A percentile compares a stretch with the other conserved stretches of the same genome.
These are phyloP conservation scores for Trametes pubescens DNA, from an alignment of 1,284 basidiomycete genomes.

Conservation along the genomic window DNA sequence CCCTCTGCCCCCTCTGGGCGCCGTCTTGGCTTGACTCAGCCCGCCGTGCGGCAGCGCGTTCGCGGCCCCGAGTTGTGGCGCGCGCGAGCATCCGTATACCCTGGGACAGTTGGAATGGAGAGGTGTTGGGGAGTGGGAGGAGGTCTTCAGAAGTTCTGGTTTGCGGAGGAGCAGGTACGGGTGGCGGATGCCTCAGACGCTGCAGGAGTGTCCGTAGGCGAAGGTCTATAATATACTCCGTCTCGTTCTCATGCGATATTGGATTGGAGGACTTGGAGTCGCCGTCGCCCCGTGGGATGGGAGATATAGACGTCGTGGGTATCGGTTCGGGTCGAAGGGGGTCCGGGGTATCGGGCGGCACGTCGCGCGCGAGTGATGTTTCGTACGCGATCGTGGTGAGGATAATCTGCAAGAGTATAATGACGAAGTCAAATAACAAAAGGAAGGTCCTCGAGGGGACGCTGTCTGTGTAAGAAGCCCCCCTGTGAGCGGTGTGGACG, in stretches of 20 bases:
- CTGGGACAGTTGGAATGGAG: conserved; percentile 57
- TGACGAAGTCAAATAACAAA: conserved; percentile 68
- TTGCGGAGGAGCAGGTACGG: conserved; percentile 44
- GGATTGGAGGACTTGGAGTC: conserved; percentile 30
- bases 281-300: conserved; percentile 37
- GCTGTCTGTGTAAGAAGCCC: conserved; percentile 54
- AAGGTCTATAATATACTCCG: conserved; percentile 67
- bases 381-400: conserved; percentile 75
- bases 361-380: conserved; percentile 48
- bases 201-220: conserved; percentile 58
- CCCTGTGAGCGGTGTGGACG: too few species aligned
- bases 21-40: conserved; percentile 6
- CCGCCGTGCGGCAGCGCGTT: conserved; percentile 33
- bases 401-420: conserved; percentile 68
- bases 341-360: conserved; percentile 45
- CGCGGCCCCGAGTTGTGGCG: conserved; percentile 51
- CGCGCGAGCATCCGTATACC: conserved; percentile 62
- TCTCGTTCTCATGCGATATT: conserved; percentile 36
- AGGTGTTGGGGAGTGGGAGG: conserved; percentile 69
- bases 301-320: conserved; percentile 37
- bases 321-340: conserved; percentile 39
- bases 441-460: conserved; percentile 72
- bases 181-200: conserved; percentile 61
- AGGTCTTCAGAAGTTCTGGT: conserved; percentile 44
- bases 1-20: not conserved